phyloP scores from a whole-genome alignment of 73 alveolate genomes.

The Uronychia binucleata region DNA sequence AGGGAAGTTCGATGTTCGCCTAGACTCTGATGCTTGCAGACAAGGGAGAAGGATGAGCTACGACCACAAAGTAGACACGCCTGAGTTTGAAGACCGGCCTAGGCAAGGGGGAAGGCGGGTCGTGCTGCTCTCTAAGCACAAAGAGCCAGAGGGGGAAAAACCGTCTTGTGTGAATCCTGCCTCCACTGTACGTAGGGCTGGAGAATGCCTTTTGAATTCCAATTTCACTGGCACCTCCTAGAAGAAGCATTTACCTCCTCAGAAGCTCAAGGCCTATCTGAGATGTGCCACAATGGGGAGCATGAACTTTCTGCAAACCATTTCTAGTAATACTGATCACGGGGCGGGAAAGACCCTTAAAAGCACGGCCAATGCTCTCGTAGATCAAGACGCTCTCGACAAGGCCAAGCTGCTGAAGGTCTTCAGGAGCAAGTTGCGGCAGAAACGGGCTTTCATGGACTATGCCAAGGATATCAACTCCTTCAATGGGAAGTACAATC shows the following conservation, averaged over 20 bases:
- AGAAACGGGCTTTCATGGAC: background rate
- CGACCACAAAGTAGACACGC: too few relatives aligned
- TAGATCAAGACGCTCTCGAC: background rate
- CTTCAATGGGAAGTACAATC: background rate
- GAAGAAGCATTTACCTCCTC: background rate
- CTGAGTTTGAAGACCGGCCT: too few relatives aligned
- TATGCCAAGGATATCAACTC: background rate
- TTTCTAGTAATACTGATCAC: background rate
- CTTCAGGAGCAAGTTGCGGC: background rate
- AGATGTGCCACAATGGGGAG: background rate
- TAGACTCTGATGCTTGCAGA: too few relatives aligned
- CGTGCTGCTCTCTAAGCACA: background rate
- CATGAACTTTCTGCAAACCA: background rate
- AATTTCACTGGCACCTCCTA: too few relatives aligned
- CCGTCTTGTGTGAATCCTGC: too few relatives aligned
- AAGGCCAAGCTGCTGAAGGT: background rate
- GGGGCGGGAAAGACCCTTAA: background rate
- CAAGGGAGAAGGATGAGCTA: too few relatives aligned
- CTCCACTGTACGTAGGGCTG: too few relatives aligned
- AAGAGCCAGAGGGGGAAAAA: background rate
- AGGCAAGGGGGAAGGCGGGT: background rate
- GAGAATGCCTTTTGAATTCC: too few relatives aligned
- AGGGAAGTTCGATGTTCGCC: too few relatives aligned
- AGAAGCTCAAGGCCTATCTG: background rate
- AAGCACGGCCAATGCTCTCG: background rate